Base-by-base conservation (phyloP, 2,329 filamentous ascomycete species). In the Aspergillus sp. region DNA sequence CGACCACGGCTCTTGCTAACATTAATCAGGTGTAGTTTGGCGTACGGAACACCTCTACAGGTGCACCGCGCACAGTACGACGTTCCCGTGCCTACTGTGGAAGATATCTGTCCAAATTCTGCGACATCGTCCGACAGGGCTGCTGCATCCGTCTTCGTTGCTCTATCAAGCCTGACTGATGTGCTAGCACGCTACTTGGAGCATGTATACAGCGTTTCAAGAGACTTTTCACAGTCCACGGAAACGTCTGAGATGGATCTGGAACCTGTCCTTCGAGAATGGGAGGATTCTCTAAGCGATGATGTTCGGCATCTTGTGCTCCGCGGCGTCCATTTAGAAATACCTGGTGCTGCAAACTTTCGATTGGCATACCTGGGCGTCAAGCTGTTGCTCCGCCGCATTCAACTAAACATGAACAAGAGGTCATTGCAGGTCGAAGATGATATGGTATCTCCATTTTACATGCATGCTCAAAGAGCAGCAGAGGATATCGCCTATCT, bases 11-110 rank as follows among this genome's bases (percentile, higher is more conserved):
- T 9, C 7, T 6, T 40, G 19, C 57, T 46, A 33, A 65, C 41
- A 9, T 51, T 12, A 1, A 40, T 14, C 35, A 83, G 81, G 81
- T 76, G 74, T 9, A 83, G 81, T 50, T 69, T 84, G 5, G 79
- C 81, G 1, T 79, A 84, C 50, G 82, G 82, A 1, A 84, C 82
- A 3, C 82, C 82, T 1, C 76, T 79, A 3, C 78, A 79, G 25
- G 77, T 84, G 11, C 71, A 75, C 11, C 69, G 70, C 15, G 64
- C 70, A 0, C 79, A 82, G 46, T 76, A 81, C 41, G 81, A 85
- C 57, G 81, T 84, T 0, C 79, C 79, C 0, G 62, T 71, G 1
- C 81, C 80, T 4, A 70, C 65, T 0, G 14, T 73, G 0, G 70
- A 76, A n/a, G 71, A 75, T 52, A 62, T 79, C 0, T 73, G 61